Conservation (phyloP, 805 yeast genomes). For the Kodamaea lidongshanica region DNA sequence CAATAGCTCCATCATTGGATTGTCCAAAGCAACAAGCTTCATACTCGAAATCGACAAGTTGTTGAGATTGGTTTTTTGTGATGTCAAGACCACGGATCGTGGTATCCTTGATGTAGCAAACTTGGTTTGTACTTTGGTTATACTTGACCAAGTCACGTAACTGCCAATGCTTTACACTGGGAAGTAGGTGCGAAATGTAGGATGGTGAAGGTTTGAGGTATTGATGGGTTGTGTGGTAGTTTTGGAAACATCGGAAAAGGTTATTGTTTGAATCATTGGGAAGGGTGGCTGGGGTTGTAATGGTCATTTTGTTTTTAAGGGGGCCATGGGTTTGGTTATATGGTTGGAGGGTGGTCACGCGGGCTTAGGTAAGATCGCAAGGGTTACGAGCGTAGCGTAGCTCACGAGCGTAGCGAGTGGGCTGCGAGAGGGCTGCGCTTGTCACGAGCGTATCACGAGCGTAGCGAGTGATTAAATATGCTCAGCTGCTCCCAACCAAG, state of each 20-base stretch:
- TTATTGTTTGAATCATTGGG: background rate
- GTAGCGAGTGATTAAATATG: too few species aligned
- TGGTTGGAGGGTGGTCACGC: too few species aligned
- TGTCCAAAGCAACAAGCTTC: conserved; percentile 64
- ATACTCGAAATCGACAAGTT: conserved; percentile 47
- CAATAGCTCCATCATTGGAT: conserved; percentile 45
- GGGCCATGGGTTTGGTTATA: too few species aligned
- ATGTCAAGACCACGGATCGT: conserved; percentile 27
- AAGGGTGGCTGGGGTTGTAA: background rate
- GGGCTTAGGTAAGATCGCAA: too few species aligned
- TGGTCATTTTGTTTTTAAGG: too few species aligned
- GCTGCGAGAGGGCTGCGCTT: too few species aligned
- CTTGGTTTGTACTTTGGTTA: conserved; percentile 35
- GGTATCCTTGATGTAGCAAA: conserved; percentile 56
- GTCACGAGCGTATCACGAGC: too few species aligned
- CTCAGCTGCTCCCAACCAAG: too few species aligned
- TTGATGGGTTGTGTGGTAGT: conserved; percentile 36
- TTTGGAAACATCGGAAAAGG: conserved; percentile 33
- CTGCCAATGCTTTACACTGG: conserved; percentile 64
- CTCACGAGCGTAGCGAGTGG: too few species aligned
- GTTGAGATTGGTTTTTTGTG: conserved; percentile 10
- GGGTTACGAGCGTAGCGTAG: too few species aligned
- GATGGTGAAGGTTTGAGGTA: conserved; percentile 32
- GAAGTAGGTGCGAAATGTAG: conserved; percentile 26
- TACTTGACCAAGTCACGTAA: conserved; percentile 65